Evolutionary conservation across 116 monocot genomes (phyloP).

Genomic region (Zostera marina): DNA sequence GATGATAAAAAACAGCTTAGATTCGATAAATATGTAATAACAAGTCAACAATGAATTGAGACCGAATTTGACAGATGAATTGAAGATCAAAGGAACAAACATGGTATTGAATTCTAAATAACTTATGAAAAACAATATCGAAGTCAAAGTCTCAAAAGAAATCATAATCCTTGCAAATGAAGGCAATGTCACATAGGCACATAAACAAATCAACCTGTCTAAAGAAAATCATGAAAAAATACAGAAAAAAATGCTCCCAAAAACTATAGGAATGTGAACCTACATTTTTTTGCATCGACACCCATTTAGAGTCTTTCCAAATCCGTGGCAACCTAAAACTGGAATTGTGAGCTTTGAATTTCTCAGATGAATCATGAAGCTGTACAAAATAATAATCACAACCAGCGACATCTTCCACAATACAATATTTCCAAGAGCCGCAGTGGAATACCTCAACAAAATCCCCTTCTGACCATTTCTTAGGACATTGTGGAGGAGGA

Average conservation of each 20-base stretch:
- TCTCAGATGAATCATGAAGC: slow-evolving; percentile 10
- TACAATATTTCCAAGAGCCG: slow-evolving; percentile 26
- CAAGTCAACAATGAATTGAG: background rate
- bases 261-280: background rate
- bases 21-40: background rate
- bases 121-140: background rate
- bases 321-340: slow-evolving; percentile 15
- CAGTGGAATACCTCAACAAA: slow-evolving; percentile 31
- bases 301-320: slow-evolving; percentile 33
- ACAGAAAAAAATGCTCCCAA: background rate
- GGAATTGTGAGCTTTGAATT: slow-evolving; percentile 9
- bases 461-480: slow-evolving; percentile 19
- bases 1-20: background rate
- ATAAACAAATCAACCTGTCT: no score
- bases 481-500: slow-evolving; percentile 9
- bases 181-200: background rate
- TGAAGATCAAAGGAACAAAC: background rate
- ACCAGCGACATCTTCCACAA: slow-evolving; percentile 9
- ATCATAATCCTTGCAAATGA: background rate
- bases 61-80: background rate
- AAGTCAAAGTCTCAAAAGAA: background rate
- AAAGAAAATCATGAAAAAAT: background rate
- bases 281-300: slow-evolving; percentile 19
- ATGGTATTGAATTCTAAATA: background rate
- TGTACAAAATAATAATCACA: slow-evolving; percentile 12